Base-by-base conservation (phyloP, 768 basidiomycete genomes). In the Termitomyces sp. region DNA sequence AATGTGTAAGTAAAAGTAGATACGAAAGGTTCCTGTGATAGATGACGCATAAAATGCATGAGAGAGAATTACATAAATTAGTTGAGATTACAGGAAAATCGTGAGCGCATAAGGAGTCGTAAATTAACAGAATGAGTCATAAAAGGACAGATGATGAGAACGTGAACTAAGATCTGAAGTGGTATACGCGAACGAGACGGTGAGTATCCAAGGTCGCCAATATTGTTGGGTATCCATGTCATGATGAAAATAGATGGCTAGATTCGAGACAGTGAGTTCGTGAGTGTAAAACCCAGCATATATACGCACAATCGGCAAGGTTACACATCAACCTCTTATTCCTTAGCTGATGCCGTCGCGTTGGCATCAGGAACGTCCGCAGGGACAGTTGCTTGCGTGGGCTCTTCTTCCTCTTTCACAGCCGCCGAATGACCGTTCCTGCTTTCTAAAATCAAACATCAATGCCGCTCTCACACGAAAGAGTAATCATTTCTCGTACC, bases 151-250 rank as follows among this genome's bases (percentile, higher is more conserved):
- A 53, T 34, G 47, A n/a, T 43, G 51, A 47, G 25, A 40, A 37
- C 12, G 34, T 38, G 29, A 8, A 37, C 17, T n/a, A 14, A 32
- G 32, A 48, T 45, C 59, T 29, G 15, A 20, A 46, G 20, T 9
- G 12, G n/a, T 5, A 34, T 34, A 47, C 14, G 46, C 40, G 15
- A 42, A 17, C 40, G 17, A 42, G 40, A 15, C 40, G 38, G n/a
- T 47, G 46, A 60, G 60, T 64, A 64, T 64, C 56, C 54, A 38
- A 55, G 31, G n/a, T 54, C 52, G 40, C 51, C 17, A 55, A 25
- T 17, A 29, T 7, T 51, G 47, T 37, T 32, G 56, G 60, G 32
- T 57, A 61, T 57, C 45, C 56, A 29, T 47, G 36, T 59, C 40
- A 36, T 36, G 32, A 56, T 51, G 36, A 32, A 38, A 9, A 25